Conservation (phyloP, 164 flowering plant genomes). For the Nelumbo lutea region DNA sequence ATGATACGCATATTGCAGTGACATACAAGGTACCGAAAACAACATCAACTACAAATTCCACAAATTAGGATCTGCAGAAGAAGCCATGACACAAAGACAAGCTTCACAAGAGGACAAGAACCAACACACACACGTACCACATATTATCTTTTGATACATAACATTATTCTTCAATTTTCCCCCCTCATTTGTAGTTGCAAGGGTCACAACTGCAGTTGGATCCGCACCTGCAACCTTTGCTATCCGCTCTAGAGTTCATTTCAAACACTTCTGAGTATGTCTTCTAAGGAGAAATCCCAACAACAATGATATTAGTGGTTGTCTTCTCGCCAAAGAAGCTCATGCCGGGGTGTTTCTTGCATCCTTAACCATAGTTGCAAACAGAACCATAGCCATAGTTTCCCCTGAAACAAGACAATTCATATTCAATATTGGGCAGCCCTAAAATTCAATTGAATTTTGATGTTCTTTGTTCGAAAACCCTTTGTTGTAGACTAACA, state of each 20-base stretch:
- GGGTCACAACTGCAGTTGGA: slow-evolving; percentile 45
- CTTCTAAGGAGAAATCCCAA: slow-evolving; percentile 29
- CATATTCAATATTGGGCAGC: no score
- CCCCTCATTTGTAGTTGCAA: slow-evolving; percentile 41
- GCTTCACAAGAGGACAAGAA: not conserved
- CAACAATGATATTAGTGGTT: slow-evolving; percentile 19
- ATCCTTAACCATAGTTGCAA: slow-evolving; percentile 57
- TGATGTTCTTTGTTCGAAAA: slow-evolving; percentile 49
- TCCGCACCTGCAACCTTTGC: slow-evolving; percentile 49
- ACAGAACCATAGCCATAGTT: slow-evolving; percentile 60
- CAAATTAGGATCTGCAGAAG: not conserved
- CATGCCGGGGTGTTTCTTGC: slow-evolving; percentile 40
- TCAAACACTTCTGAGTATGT: slow-evolving; percentile 29
- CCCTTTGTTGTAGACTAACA: slow-evolving; percentile 49
- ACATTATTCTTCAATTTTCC: not conserved
- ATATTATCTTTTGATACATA: no score
- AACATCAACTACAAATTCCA: no score
- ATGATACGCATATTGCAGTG: no score
- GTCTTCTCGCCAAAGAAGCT: slow-evolving; percentile 17
- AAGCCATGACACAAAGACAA: not conserved
- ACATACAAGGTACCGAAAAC: no score
- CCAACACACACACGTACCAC: not conserved
- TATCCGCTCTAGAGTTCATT: slow-evolving; percentile 36
- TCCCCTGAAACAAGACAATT: slow-evolving; percentile 57
- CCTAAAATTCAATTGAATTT: no score